These are phyloP conservation scores for Ganoderma lucidum DNA, from an alignment of 1,284 basidiomycete species.

Conservation along the genomic window DNA sequence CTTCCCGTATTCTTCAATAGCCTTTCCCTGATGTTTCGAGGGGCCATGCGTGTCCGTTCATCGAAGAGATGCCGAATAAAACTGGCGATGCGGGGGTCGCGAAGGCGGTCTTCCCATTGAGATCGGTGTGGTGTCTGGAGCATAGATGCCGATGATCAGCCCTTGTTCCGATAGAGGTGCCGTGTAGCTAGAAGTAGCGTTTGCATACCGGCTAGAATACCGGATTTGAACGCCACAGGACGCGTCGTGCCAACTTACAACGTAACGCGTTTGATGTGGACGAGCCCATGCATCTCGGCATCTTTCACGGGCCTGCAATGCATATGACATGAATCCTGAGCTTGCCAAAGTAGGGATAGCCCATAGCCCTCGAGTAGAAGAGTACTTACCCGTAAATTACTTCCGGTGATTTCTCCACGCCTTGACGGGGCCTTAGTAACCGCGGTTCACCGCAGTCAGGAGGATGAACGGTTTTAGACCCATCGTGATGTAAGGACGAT, in stretches of 20 bases:
- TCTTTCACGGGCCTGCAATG: neutral
- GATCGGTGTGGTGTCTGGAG: neutral
- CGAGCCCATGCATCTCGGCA: neutral
- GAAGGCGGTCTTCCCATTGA: neutral
- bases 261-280: constrained; percentile 6
- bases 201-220: constrained; percentile 2
- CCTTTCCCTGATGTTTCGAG: neutral
- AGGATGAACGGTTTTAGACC: neutral
- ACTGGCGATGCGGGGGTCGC: neutral
- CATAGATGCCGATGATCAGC: constrained; percentile 1
- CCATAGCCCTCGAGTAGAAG: neutral
- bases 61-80: neutral
- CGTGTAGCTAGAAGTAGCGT: constrained; percentile 3
- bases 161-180: neutral
- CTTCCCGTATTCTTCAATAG: constrained; percentile 1
- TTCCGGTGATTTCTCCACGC: neutral
- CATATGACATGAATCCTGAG: neutral
- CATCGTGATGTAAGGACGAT: neutral
- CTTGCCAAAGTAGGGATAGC: constrained; percentile 7
- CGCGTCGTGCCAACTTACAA: neutral
- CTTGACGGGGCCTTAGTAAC: neutral
- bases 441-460: neutral
- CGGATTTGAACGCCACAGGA: neutral
- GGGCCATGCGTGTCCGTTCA: neutral
- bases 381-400: neutral